Base-by-base conservation (phyloP, 2,329 filamentous ascomycete species). In the Arthrobotrys musiformis region DNA sequence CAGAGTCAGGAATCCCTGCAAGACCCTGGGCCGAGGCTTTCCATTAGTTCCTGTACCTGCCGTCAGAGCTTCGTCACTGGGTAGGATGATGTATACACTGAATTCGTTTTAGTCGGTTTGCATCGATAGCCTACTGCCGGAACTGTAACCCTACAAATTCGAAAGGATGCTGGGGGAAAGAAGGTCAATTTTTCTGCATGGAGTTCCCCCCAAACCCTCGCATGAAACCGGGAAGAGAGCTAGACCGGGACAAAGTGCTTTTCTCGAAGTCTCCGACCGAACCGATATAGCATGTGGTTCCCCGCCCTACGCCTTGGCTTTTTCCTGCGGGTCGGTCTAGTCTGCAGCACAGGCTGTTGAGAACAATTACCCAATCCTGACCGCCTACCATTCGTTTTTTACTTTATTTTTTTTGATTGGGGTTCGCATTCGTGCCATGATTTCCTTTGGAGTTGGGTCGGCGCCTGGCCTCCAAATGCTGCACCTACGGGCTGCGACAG, bases 201-300 rank as follows among this genome's bases (percentile, higher is more conserved):
- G 72, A 76, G 72, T 77, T 77, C 73, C 73, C 73, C 66, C 58
- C n/a, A n/a, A n/a, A 70, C 70, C 60, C 52, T 77, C 58, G 73
- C 73, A 77, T 70, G 40, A 66, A 37, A 22, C 60, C 46, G 68
- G 58, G 63, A n/a, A n/a, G n/a, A 35, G 46, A 74, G 56, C 70
- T 70, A 66, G 73, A 56, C 50, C 48, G 33, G 56, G 58, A n/a
- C n/a, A 28, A 46, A 42, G 37, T 48, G 64, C 24, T 50, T 60
- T 58, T 69, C 42, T 70, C 66, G 66, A 77, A 70, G 73, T 70
- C 73, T 77, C 73, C 73, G 73, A 77, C 73, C 73, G 73, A 77
- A 77, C 73, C 73, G 73, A 77, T 70, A 52, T 58, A 77, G 73
- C 73, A 77, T 77, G 73, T 77, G 73, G 73, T 77, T 68, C 70